These are phyloP conservation scores for Arxiozyma slooffiae DNA, from an alignment of 1,139 yeast genomes.

Conservation along the genomic window DNA sequence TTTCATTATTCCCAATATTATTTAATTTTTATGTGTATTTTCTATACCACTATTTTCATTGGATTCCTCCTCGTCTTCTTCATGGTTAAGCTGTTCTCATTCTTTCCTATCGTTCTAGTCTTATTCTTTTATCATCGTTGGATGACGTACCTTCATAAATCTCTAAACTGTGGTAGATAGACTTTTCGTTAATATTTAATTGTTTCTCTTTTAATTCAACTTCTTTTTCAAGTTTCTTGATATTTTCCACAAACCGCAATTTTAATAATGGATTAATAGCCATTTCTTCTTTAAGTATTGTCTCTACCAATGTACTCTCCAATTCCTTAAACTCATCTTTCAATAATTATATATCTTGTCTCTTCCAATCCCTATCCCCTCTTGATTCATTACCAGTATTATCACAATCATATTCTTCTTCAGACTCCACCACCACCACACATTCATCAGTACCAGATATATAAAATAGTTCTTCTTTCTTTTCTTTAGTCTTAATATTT, in stretches of 20 bases:
- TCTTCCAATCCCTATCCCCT: constrained; percentile 29
- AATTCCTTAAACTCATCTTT: constrained; percentile 81
- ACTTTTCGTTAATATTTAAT: constrained; percentile 38
- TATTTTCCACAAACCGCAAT: constrained; percentile 77
- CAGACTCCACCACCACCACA: constrained; percentile 41
- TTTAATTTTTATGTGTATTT: constrained; percentile 35
- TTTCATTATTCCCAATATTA: constrained; percentile 29
- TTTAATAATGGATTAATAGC: constrained; percentile 83
- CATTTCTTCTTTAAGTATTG: constrained; percentile 60
- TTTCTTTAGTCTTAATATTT: constrained; percentile 26
- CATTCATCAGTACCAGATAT: constrained; percentile 27
- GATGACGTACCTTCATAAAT: constrained; percentile 20
- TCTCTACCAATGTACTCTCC: constrained; percentile 67
- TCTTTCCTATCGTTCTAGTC: constrained; percentile 23
- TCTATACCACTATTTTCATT: constrained; percentile 27
- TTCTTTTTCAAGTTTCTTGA: constrained; percentile 69
- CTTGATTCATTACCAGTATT: constrained; percentile 23
- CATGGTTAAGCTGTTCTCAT: constrained; percentile 21
- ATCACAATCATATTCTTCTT: constrained; percentile 41
- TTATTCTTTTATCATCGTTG: constrained; percentile 27
- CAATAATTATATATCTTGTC: constrained; percentile 66
- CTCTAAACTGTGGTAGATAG: constrained; percentile 8
- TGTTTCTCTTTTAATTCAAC: constrained; percentile 74
- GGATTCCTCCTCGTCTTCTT: constrained; percentile 26
- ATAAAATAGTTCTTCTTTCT: constrained; percentile 31